These are phyloP conservation scores for Hypoxylon sp. DNA, from an alignment of 2,329 filamentous ascomycete genomes.

Conservation along the genomic window DNA sequence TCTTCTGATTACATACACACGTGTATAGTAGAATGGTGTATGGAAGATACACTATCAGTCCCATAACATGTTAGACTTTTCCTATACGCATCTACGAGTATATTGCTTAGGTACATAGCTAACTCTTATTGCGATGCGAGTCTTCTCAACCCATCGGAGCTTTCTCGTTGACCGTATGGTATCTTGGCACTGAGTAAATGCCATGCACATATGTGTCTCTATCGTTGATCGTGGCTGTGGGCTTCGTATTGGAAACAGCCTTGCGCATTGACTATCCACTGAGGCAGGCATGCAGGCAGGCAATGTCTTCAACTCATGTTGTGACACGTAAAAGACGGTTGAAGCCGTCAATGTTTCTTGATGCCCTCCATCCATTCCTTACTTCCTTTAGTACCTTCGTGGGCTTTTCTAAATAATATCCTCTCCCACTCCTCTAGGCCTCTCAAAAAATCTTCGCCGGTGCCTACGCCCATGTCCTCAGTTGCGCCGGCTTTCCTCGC, in stretches of 20 bases:
- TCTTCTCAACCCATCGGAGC: not conserved
- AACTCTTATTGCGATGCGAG: not conserved
- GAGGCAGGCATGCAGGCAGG: not conserved
- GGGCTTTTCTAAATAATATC: constrained; percentile 78
- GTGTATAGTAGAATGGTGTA: not conserved
- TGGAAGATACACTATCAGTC: not conserved
- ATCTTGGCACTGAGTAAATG: not conserved
- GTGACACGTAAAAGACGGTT: not conserved
- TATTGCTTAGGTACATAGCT: too few relatives aligned
- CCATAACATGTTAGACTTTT: not conserved
- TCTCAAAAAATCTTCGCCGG: constrained; percentile 83
- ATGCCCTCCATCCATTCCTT: constrained; percentile 79
- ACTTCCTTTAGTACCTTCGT: constrained; percentile 79
- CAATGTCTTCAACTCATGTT: not conserved
- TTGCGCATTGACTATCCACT: not conserved
- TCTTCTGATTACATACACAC: too few relatives aligned
- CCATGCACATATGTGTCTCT: not conserved
- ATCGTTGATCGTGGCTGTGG: not conserved
- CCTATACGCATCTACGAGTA: too few relatives aligned
- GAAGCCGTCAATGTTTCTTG: constrained; percentile 58
- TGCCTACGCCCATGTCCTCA: constrained; percentile 68
- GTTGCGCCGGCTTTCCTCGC: constrained; percentile 86
- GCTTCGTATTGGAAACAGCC: not conserved
- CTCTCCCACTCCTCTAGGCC: constrained; percentile 94
- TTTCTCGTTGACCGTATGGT: not conserved